A percentile compares a stretch with the other conserved stretches of the same genome.
These are phyloP conservation scores for Cryoendolithus antarcticus DNA, from an alignment of 2,329 filamentous ascomycete species.

Conservation along the genomic window DNA sequence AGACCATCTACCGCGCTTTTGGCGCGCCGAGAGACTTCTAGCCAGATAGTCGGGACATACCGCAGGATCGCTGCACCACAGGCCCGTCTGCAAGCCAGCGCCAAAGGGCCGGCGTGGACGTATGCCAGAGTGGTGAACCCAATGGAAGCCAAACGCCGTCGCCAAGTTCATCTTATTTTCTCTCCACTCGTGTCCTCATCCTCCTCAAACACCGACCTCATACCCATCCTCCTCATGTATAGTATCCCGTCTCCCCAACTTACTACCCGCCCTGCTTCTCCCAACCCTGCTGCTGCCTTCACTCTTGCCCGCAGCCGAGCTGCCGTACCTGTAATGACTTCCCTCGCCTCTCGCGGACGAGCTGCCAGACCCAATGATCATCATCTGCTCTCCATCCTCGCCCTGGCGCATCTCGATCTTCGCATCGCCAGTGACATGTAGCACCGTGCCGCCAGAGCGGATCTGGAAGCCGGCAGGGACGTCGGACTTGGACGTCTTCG, in stretches of 20 bases:
- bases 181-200: not conserved
- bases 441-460: conserved; percentile 13
- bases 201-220: conserved; percentile 4
- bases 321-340: conserved; percentile 6
- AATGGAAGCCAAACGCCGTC: not conserved
- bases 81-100: too few species aligned
- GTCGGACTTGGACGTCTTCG: conserved; percentile 10
- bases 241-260: conserved; percentile 5
- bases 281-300: conserved; percentile 12
- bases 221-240: conserved; percentile 15
- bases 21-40: too few species aligned
- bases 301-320: conserved; percentile 8
- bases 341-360: conserved; percentile 11
- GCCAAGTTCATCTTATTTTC: not conserved
- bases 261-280: conserved; percentile 8
- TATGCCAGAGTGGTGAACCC: not conserved
- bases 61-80: too few species aligned
- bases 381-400: conserved; percentile 14
- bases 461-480: conserved; percentile 13
- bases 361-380: conserved; percentile 11
- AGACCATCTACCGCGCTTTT: too few species aligned
- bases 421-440: conserved; percentile 18
- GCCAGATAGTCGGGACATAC: too few species aligned
- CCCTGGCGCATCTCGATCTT: conserved; percentile 13
- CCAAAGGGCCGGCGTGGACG: too few species aligned